A percentile compares a stretch with the other conserved stretches of the same genome.
Conservation (phyloP, 2,329 filamentous ascomycete genomes). For the Fusarium sacchari region DNA sequence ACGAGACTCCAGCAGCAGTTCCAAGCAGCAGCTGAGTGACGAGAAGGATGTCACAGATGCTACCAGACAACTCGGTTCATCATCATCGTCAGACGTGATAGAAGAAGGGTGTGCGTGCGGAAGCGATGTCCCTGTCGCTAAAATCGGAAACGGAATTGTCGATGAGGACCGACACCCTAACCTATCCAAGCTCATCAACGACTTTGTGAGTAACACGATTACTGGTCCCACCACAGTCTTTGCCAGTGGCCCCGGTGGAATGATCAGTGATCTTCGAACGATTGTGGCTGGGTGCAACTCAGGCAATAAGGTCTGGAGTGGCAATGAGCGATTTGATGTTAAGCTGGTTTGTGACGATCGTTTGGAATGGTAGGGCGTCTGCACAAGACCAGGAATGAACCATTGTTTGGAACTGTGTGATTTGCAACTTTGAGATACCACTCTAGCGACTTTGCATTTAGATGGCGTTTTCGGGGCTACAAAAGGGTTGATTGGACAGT, state of each 20-base stretch:
- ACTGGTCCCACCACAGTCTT: conserved; percentile 64
- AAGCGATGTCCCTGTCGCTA: conserved; percentile 44
- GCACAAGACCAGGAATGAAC: background rate
- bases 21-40: conserved; percentile 38
- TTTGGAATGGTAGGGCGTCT: conserved; percentile 57
- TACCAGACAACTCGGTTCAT: conserved; percentile 34
- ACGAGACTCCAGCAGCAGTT: conserved; percentile 52
- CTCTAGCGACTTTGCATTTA: conserved; percentile 24
- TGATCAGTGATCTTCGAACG: conserved; percentile 66
- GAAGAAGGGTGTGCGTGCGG: conserved; percentile 42
- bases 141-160: conserved; percentile 43
- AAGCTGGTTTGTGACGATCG: conserved; percentile 69
- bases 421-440: conserved; percentile 39
- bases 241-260: conserved; percentile 68
- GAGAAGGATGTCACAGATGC: conserved; percentile 24
- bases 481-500: background rate
- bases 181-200: conserved; percentile 56
- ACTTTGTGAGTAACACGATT: conserved; percentile 59
- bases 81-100: conserved; percentile 38
- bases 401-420: conserved; percentile 1
- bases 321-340: conserved; percentile 66
- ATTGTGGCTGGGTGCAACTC: conserved; percentile 65
- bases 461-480: conserved; percentile 5
- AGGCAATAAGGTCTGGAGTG: conserved; percentile 64
- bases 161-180: conserved; percentile 55